A percentile compares a stretch with the other conserved stretches of the same genome.
Evolutionary conservation across 352 stramenopile species (phyloP).

Genomic region (Hyaloperonospora arabidopsidis): DNA sequence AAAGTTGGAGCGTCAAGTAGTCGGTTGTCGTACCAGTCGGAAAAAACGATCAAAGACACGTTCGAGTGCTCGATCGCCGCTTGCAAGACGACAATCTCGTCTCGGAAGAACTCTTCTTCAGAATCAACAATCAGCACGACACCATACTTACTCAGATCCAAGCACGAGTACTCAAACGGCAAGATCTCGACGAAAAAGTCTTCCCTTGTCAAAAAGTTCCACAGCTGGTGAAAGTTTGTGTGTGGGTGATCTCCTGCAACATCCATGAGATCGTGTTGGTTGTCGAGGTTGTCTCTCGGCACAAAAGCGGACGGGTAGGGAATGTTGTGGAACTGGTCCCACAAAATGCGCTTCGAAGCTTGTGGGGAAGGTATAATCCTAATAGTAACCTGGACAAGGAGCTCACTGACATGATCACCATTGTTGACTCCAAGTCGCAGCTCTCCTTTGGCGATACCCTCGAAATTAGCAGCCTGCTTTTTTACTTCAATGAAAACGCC

Average conservation of each 20-base stretch:
- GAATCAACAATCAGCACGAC: slow-evolving; percentile 73
- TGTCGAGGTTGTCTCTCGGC: slow-evolving; percentile 68
- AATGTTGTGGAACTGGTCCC: slow-evolving; percentile 87
- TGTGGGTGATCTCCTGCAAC: slow-evolving; percentile 71
- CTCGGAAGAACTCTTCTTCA: slow-evolving; percentile 69
- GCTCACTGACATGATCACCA: slow-evolving; percentile 29
- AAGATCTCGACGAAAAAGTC: slow-evolving; percentile 80
- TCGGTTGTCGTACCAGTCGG: slow-evolving; percentile 69
- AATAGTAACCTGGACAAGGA: slow-evolving; percentile 41
- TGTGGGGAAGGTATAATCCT: slow-evolving; percentile 43
- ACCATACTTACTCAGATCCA: slow-evolving; percentile 63
- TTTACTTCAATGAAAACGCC: slow-evolving; percentile 68
- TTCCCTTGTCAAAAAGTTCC: slow-evolving; percentile 52
- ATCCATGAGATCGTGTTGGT: slow-evolving; percentile 57
- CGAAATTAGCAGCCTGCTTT: slow-evolving; percentile 27
- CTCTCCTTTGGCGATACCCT: slow-evolving; percentile 34
- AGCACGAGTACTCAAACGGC: slow-evolving; percentile 67
- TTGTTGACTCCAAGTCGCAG: slow-evolving; percentile 46
- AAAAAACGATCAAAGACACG: slow-evolving; percentile 66
- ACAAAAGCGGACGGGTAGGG: slow-evolving; percentile 80
- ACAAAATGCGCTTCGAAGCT: slow-evolving; percentile 54
- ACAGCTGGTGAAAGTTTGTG: slow-evolving; percentile 84
- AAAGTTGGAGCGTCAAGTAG: slow-evolving; percentile 62
- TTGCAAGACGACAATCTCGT: slow-evolving; percentile 53
- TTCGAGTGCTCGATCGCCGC: slow-evolving; percentile 59